These are phyloP conservation scores for Pelargonium citronellum DNA, from an alignment of 441 rosid genomes.

Conservation along the genomic window DNA sequence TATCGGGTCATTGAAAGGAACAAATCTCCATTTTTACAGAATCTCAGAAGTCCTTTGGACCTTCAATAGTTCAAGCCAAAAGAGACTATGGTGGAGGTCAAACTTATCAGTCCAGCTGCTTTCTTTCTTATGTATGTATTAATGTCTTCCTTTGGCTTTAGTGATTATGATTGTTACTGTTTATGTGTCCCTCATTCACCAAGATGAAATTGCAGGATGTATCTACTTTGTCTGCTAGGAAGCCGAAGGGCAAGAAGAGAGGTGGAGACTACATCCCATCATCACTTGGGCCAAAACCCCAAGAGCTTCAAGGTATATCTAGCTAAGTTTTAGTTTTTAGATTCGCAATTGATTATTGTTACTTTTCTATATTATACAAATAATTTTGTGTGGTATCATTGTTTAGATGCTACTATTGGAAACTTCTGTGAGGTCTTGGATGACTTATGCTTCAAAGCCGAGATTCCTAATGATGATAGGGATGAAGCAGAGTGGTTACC, in stretches of 20 bases:
- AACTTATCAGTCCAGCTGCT: constrained; percentile 34
- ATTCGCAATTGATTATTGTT: constrained; percentile 14
- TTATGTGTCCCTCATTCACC: constrained; percentile 20
- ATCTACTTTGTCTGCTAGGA: constrained; percentile 48
- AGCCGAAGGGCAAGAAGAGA: constrained; percentile 69
- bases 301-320: constrained; percentile 65
- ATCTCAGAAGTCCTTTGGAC: constrained; percentile 44
- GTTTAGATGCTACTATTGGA: constrained; percentile 58
- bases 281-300: constrained; percentile 50
- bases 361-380: constrained; percentile 17
- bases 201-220: constrained; percentile 53
- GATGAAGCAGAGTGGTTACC: constrained; percentile 84
- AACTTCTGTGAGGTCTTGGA: constrained; percentile 72
- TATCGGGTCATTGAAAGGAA: constrained; percentile 63
- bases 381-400: constrained; percentile 17
- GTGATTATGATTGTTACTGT: constrained; percentile 21
- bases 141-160: constrained; percentile 17
- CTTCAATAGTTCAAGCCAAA: constrained; percentile 35
- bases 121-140: constrained; percentile 42
- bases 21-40: constrained; percentile 38
- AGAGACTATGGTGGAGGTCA: constrained; percentile 38
- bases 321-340: constrained; percentile 14
- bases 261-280: constrained; percentile 35
- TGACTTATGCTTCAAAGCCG: constrained; percentile 79
- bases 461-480: constrained; percentile 68